These are phyloP conservation scores for Hanseniaspora singularis DNA, from an alignment of 805 yeast species.

Conservation along the genomic window DNA sequence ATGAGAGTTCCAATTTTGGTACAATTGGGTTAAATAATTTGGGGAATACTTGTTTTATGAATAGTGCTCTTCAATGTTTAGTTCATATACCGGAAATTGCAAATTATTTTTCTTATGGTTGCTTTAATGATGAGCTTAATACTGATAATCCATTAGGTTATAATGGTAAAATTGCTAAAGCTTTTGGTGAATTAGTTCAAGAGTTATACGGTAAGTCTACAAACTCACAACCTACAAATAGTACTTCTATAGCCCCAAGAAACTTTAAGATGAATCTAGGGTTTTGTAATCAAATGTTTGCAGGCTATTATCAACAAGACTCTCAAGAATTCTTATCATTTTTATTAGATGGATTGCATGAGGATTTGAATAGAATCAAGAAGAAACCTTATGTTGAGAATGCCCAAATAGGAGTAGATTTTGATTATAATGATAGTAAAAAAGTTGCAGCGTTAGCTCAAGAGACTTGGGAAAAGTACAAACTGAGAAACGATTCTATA, in stretches of 20 bases:
- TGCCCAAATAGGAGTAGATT: slow-evolving; percentile 60
- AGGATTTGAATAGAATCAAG: slow-evolving; percentile 73
- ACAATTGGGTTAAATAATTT: slow-evolving; percentile 52
- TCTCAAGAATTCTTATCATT: slow-evolving; percentile 89
- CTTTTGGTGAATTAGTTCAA: slow-evolving; percentile 60
- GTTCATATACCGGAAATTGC: slow-evolving; percentile 75
- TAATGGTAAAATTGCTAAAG: slow-evolving; percentile 64
- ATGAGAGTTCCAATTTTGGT: slow-evolving; percentile 34
- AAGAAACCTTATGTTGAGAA: slow-evolving; percentile 80
- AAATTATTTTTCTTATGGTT: slow-evolving; percentile 55
- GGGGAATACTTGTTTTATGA: slow-evolving; percentile 92
- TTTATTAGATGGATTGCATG: slow-evolving; percentile 82
- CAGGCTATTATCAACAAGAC: slow-evolving; percentile 85
- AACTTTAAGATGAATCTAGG: slow-evolving; percentile 74
- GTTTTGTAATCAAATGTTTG: slow-evolving; percentile 64
- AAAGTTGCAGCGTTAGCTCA: slow-evolving; percentile 54
- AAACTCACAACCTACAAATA: slow-evolving; percentile 19
- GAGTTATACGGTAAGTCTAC: slow-evolving; percentile 37
- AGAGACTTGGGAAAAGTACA: slow-evolving; percentile 71
- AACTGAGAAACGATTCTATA: slow-evolving; percentile 69
- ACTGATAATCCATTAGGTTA: slow-evolving; percentile 72
- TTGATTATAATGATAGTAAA: slow-evolving; percentile 40
- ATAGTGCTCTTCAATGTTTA: slow-evolving; percentile 82
- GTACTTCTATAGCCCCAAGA: slow-evolving; percentile 44
- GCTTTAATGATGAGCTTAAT: slow-evolving; percentile 58